Evolutionary conservation across 2,329 filamentous ascomycete genomes (phyloP), one percentile per base, ranked within the genome.

Genomic region (Fusarium praegraminearum): DNA sequence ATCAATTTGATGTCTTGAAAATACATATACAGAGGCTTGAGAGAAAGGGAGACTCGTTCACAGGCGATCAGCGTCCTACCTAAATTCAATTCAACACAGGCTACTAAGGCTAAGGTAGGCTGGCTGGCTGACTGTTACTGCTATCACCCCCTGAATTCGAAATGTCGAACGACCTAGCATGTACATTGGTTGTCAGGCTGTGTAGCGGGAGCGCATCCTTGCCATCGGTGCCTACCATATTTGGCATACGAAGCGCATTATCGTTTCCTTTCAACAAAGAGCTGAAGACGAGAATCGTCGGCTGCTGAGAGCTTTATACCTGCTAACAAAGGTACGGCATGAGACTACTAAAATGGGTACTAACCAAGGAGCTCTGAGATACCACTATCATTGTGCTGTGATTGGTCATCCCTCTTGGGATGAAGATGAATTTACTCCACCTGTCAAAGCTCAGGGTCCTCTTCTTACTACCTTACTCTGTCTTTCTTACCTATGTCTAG

Each of bases 181-280:
- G 35, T 40, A 28, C 24, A 26, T 41, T 40, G 49, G 33, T 18
- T 40, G 24, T 40, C 36, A 20, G 36, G 36, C 36, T 22, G 36
- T 40, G 36, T 22, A 40, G 36, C n/a, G 36, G 36, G n/a, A 40
- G 11, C 33, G 13, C 26, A 65, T 50, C 43, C 32, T 41, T 45
- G 32, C n/a, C n/a, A 54, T 16, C 30, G 49, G 38, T 20, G 41
- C 18, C 15, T 51, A 50, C 32, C 46, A 33, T 41, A 28, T 30
- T 43, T 44, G n/a, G 53, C 30, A 64, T 50, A 57, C 54, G 36
- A 49, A 52, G 35, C 62, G 20, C 50, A 44, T 53, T 45, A 51
- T 46, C 22, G 16, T 32, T 46, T 28, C 53, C 51, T 43, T 50
- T n/a, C n/a, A n/a, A n/a, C 10, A 24, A 43, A 24, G n/a, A 46